phyloP scores from a whole-genome alignment of 495 filamentous ascomycete genomes.

The Diplogelasinospora grovesii region DNA sequence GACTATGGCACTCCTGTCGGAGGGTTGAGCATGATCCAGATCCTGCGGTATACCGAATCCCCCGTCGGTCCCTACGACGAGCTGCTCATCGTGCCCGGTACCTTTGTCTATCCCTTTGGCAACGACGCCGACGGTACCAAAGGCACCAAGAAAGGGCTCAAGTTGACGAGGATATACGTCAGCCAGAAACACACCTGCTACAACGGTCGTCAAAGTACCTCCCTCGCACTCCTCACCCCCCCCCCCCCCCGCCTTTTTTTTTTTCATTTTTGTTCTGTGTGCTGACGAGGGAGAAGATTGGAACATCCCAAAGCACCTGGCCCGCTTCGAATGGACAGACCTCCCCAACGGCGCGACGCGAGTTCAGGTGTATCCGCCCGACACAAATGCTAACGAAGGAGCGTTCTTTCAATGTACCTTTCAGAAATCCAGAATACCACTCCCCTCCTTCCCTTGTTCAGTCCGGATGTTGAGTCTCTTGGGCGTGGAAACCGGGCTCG shows the following conservation, averaged over 20 bases:
- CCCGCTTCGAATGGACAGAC: constrained; percentile 41
- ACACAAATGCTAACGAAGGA: constrained; percentile 12
- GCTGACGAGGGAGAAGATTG: constrained; percentile 29
- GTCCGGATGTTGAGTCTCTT: constrained; percentile 26
- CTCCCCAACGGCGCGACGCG: constrained; percentile 25
- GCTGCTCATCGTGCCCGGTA: constrained; percentile 39
- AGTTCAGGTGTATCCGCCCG: constrained; percentile 39
- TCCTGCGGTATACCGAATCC: constrained; percentile 42
- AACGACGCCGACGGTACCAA: constrained; percentile 1
- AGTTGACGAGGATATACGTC: constrained; percentile 46
- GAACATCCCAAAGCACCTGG: constrained; percentile 51
- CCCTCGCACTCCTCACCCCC: neutral
- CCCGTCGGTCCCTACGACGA: constrained; percentile 49
- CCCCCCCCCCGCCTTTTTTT: neutral
- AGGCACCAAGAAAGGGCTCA: constrained; percentile 13
- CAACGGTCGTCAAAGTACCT: constrained; percentile 37
- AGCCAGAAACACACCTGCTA: constrained; percentile 40
- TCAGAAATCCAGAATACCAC: constrained; percentile 30
- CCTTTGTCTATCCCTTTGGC: constrained; percentile 30
- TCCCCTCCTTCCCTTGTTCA: constrained; percentile 37
- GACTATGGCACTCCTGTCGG: constrained; percentile 30
- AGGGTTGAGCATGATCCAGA: constrained; percentile 39
- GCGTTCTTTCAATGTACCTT: constrained; percentile 41
- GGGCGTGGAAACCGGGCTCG: constrained; percentile 27
- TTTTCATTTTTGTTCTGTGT: neutral